phyloP scores from a whole-genome alignment of 2,329 filamentous ascomycete species.

The Penicillium sp. region DNA sequence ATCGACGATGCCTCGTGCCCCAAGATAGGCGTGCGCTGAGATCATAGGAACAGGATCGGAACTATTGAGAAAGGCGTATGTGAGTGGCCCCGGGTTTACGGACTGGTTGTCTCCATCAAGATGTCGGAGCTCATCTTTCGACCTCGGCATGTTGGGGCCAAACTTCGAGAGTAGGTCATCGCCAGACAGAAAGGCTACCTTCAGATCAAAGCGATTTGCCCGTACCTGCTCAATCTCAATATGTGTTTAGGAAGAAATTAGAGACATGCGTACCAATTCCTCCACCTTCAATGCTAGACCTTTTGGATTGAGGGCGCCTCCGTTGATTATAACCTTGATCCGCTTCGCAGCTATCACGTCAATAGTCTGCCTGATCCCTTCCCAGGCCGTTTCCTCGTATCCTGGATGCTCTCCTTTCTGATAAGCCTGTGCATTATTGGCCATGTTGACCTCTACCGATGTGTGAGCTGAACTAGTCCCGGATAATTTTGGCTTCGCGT shows the following conservation, averaged over 20 bases:
- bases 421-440: background rate
- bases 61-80: background rate
- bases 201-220: background rate
- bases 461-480: background rate
- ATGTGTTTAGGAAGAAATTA: background rate
- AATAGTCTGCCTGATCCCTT: background rate
- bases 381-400: background rate
- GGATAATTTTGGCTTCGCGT: background rate
- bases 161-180: background rate
- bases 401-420: background rate
- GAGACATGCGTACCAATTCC: background rate
- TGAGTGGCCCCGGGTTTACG: background rate
- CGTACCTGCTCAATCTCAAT: background rate
- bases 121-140: background rate
- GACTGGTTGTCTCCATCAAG: background rate
- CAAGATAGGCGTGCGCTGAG: background rate
- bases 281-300: background rate
- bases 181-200: background rate
- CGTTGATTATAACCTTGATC: background rate
- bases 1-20: slow-evolving; percentile 34
- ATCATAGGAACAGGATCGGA: background rate
- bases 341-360: background rate
- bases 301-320: background rate
- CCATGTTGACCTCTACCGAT: background rate
- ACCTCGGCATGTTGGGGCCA: background rate